These are phyloP conservation scores for Sisymbrium altissimum DNA, from an alignment of 345 rosid genomes.

Conservation along the genomic window DNA sequence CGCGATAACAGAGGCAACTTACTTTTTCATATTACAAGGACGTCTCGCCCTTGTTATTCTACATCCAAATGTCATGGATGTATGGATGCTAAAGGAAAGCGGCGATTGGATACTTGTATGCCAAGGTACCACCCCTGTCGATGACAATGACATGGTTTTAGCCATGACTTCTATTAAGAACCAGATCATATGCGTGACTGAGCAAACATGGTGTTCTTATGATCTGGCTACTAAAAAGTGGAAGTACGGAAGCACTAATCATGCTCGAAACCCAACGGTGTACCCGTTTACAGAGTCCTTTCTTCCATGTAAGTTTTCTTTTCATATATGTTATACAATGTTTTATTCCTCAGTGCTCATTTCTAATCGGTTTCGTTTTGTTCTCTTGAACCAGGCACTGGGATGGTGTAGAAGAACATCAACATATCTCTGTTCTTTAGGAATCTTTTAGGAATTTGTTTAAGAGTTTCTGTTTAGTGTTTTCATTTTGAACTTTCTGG, in stretches of 20 bases:
- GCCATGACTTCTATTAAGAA: neutral
- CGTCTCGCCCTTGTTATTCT: constrained; percentile 18
- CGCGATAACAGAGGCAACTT: neutral
- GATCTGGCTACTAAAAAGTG: constrained; percentile 8
- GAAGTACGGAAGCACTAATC: neutral
- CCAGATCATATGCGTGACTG: constrained; percentile 23
- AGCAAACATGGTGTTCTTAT: constrained; percentile 8
- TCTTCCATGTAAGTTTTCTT: constrained; percentile 34
- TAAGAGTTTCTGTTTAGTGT: neutral
- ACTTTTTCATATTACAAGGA: constrained; percentile 13
- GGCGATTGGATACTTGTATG: constrained; percentile 14
- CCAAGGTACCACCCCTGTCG: no score
- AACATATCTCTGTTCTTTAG: neutral
- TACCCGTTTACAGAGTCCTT: constrained; percentile 31
- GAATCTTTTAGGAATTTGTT: neutral
- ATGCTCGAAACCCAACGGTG: neutral
- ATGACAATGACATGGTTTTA: constrained; percentile 16
- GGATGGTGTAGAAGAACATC: neutral
- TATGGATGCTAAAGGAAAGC: constrained; percentile 23
- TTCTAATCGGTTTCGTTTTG: neutral
- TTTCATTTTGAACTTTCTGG: neutral
- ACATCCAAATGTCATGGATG: constrained; percentile 8
- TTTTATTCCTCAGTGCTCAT: neutral
- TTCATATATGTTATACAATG: neutral
- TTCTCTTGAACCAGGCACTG: constrained; percentile 19